Evolutionary conservation across 176 grass and related monocot species (phyloP).

Genomic region (Juncus effusus): DNA sequence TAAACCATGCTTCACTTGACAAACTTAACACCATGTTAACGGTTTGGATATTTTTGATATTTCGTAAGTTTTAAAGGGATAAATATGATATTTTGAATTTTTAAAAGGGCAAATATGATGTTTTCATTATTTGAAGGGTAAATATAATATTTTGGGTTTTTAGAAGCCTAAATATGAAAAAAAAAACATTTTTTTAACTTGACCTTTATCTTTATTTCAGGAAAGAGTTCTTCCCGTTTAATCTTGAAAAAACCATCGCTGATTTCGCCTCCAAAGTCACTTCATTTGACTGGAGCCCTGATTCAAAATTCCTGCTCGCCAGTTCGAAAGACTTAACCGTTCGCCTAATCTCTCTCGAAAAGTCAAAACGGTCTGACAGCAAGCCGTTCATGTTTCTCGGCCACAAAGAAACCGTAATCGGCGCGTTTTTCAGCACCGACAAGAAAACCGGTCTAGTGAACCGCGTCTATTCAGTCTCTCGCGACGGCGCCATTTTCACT

Average conservation of each 20-base stretch:
- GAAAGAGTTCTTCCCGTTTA: slow-evolving; percentile 87
- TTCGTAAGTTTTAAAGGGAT: no score
- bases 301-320: slow-evolving; percentile 69
- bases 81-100: no score
- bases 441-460: slow-evolving; percentile 59
- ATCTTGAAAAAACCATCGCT: slow-evolving; percentile 71
- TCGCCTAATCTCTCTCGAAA: slow-evolving; percentile 56
- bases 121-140: no score
- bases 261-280: slow-evolving; percentile 68
- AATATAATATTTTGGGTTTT: no score
- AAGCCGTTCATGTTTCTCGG: slow-evolving; percentile 83
- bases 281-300: slow-evolving; percentile 83
- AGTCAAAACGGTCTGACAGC: slow-evolving; percentile 30
- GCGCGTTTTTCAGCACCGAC: slow-evolving; percentile 65
- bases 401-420: slow-evolving; percentile 54
- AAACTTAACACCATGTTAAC: no score
- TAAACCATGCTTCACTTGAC: no score
- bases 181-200: no score
- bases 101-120: no score
- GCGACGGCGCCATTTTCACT: slow-evolving; percentile 80
- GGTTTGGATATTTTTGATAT: no score
- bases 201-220: slow-evolving; percentile 28
- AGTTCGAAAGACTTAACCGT: slow-evolving; percentile 80
- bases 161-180: no score
- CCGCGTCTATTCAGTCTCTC: slow-evolving; percentile 61